Evolutionary conservation across 179 eudicot genomes (phyloP), one percentile per base, ranked within the genome.

Genomic region (Kewa caespitosa): DNA sequence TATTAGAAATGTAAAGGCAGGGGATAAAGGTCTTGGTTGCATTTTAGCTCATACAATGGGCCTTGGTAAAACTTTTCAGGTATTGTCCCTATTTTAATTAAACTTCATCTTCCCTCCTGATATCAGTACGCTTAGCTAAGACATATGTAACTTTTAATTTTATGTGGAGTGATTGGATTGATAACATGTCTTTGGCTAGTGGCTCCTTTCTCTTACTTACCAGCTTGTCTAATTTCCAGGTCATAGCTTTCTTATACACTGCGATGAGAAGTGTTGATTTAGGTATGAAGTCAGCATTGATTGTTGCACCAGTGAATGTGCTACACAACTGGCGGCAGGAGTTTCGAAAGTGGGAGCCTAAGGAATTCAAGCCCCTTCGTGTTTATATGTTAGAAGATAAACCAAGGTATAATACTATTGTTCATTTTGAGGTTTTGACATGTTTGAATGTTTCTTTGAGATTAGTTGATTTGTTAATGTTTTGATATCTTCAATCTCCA

Each of bases 31-130:
- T 37, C 96, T 96, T 30, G 99, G 99, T 74, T 96, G 99, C 86
- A 96, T 96, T 76, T 89, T 96, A 70, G 99, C 99, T 46, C 99
- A 96, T 88, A 96, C 99, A 52, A 96, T 96, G 99, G 99, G 99
- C 50, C 91, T 96, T 62, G 99, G 99, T 69, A 96, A 96, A 94
- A 96, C 99, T 41, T 84, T 96, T 70, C 99, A 96, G 98, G 99
- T 96, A 91, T 71, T 27, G 30, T 76, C 67, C 25, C 54, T 78
- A 2, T 25, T 59, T 38, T 62, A 37, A 25, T 31, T 46, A 28
- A 34, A 71, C 50, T 61, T 61, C 43, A 38, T 72, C 57, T 67
- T 54, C 61, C n/a, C n/a, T 36, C 31, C 62, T 38, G 22, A 11
- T 54, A 46, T 70, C 62, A 14, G 36, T 28, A 46, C 25, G 22